Evolutionary conservation across 2,329 filamentous ascomycete species (phyloP).

Genomic region (Fusarium buxicola): DNA sequence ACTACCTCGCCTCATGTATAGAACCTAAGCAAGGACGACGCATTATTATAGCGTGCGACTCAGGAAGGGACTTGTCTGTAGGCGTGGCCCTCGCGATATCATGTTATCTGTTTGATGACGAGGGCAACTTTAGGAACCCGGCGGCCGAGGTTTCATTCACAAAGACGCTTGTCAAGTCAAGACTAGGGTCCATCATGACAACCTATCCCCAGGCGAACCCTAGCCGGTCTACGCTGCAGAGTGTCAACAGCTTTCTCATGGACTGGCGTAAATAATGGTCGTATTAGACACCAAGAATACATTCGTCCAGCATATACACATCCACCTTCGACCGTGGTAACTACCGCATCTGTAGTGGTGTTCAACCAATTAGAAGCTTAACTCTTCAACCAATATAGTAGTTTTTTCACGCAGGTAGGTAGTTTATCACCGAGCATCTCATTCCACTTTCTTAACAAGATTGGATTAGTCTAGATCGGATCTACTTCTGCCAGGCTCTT

Average conservation of each 20-base stretch:
- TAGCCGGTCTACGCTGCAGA: conserved; percentile 85
- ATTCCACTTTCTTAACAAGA: not conserved
- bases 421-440: not conserved
- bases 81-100: conserved; percentile 81
- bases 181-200: conserved; percentile 85
- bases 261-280: conserved; percentile 54
- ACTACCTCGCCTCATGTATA: conserved; percentile 47
- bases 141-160: conserved; percentile 59
- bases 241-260: conserved; percentile 92
- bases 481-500: conserved; percentile 19
- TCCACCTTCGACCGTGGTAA: not conserved
- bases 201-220: conserved; percentile 84
- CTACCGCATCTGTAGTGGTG: not conserved
- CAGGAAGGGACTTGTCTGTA: conserved; percentile 83
- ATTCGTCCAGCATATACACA: not conserved
- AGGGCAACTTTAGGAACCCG: conserved; percentile 60
- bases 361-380: not conserved
- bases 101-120: conserved; percentile 77
- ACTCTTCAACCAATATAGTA: not conserved
- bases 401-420: not conserved
- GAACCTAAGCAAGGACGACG: conserved; percentile 19
- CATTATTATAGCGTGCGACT: conserved; percentile 76
- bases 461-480: conserved; percentile 29
- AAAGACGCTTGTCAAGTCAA: conserved; percentile 81
- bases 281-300: not conserved